These are phyloP conservation scores for Microbotryomycetes sp. DNA, from an alignment of 1,284 basidiomycete genomes.

Conservation along the genomic window DNA sequence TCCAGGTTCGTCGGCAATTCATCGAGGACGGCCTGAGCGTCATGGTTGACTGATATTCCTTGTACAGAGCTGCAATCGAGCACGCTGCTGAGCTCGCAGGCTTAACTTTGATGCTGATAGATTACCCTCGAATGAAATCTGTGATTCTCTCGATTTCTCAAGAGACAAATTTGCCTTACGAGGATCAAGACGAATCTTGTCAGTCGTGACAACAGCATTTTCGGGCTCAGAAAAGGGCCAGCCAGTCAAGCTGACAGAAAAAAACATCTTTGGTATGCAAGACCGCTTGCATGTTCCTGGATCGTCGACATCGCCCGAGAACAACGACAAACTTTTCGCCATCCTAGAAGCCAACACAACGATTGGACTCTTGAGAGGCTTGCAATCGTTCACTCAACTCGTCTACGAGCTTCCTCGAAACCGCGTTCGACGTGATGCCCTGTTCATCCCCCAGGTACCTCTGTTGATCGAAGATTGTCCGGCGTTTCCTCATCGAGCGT, in stretches of 20 bases:
- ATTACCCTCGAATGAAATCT: not conserved
- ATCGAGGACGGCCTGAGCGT: not conserved
- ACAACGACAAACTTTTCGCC: conserved; percentile 44
- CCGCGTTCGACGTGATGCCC: conserved; percentile 48
- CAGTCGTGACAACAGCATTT: not conserved
- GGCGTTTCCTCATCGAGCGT: conserved; percentile 52
- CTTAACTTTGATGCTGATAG: not conserved
- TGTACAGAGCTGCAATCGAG: conserved; percentile 40
- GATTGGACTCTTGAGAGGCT: conserved; percentile 68
- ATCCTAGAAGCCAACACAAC: conserved; percentile 62
- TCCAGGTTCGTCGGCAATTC: conserved; percentile 16
- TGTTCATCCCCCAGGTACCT: conserved; percentile 48
- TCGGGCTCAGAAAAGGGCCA: too few species aligned
- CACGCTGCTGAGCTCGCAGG: conserved; percentile 33
- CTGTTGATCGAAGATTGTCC: conserved; percentile 45
- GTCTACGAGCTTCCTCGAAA: conserved; percentile 40
- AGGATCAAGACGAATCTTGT: conserved; percentile 1
- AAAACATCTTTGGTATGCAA: too few species aligned
- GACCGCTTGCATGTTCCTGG: not conserved
- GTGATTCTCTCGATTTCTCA: not conserved
- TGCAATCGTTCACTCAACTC: conserved; percentile 75
- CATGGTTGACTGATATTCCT: not conserved
- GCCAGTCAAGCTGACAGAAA: too few species aligned
- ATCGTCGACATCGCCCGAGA: too few species aligned
- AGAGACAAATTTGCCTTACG: not conserved